These are phyloP conservation scores for Arthromyces matolae DNA, from an alignment of 768 basidiomycete species.

Conservation along the genomic window DNA sequence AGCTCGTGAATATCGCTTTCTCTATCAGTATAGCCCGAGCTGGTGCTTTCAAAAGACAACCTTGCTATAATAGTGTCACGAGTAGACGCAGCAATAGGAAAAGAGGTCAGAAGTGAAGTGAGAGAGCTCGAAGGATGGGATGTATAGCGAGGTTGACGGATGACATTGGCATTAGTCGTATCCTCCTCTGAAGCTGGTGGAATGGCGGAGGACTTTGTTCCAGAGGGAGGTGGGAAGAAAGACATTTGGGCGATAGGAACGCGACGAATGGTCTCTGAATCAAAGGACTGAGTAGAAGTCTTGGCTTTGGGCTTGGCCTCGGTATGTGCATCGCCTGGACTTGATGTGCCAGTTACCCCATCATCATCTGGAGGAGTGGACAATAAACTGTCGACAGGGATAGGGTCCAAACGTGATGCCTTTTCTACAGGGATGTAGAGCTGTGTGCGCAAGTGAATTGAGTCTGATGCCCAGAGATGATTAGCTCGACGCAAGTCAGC, in stretches of 20 bases:
- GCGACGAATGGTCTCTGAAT: constrained; percentile 34
- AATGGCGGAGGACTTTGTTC: constrained; percentile 12
- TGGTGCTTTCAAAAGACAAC: constrained; percentile 50
- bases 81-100: constrained; percentile 50
- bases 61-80: constrained; percentile 53
- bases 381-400: constrained; percentile 24
- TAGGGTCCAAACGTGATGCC: constrained; percentile 43
- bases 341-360: constrained; percentile 15
- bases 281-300: constrained; percentile 9
- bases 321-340: constrained; percentile 5
- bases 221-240: constrained; percentile 50
- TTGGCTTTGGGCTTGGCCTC: constrained; percentile 7
- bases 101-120: constrained; percentile 40
- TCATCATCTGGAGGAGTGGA: constrained; percentile 23
- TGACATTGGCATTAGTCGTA: constrained; percentile 8
- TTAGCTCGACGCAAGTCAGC: constrained; percentile 83
- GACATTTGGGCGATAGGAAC: constrained; percentile 50
- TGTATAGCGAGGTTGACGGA: constrained; percentile 24
- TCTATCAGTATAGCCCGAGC: constrained; percentile 40
- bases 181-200: constrained; percentile 8
- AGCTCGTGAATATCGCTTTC: constrained; percentile 39
- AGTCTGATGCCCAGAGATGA: constrained; percentile 90
- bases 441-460: constrained; percentile 81
- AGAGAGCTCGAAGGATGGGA: constrained; percentile 34
- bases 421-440: constrained; percentile 77